A percentile compares a stretch with the other conserved stretches of the same genome.
Conservation (phyloP, 192 early-diverging fungal species). For the Rhizophagus prolifer region DNA sequence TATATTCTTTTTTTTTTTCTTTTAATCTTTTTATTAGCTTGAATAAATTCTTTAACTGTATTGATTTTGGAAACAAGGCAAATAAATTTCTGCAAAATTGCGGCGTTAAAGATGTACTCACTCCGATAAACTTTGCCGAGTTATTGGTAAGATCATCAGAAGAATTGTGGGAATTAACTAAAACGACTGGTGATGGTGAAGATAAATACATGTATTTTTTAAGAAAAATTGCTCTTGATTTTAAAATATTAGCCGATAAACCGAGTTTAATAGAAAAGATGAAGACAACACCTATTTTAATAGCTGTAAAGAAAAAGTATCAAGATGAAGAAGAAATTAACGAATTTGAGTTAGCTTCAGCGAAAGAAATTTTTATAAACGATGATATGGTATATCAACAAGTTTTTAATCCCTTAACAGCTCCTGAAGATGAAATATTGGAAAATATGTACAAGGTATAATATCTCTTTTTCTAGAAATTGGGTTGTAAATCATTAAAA, state of each 20-base stretch:
- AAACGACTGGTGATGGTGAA: slow-evolving; percentile 30
- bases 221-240: slow-evolving; percentile 71
- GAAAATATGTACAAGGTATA: slow-evolving; percentile 60
- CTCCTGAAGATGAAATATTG: slow-evolving; percentile 68
- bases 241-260: slow-evolving; percentile 46
- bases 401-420: slow-evolving; percentile 71
- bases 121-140: slow-evolving; percentile 67
- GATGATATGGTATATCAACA: slow-evolving; percentile 75
- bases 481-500: slow-evolving; percentile 71
- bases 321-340: slow-evolving; percentile 51
- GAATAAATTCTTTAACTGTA: slow-evolving; percentile 52
- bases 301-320: slow-evolving; percentile 75
- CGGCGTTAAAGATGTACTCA: slow-evolving; percentile 80
- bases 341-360: slow-evolving; percentile 62
- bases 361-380: slow-evolving; percentile 74
- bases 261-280: slow-evolving; percentile 55
- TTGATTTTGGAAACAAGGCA: slow-evolving; percentile 72
- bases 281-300: slow-evolving; percentile 59
- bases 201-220: slow-evolving; percentile 69
- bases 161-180: slow-evolving; percentile 54
- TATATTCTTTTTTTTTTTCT: slow-evolving; percentile 12
- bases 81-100: slow-evolving; percentile 80
- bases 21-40: slow-evolving; percentile 44
- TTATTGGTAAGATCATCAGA: slow-evolving; percentile 60
- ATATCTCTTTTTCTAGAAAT: slow-evolving; percentile 14